Percentiles rank a stretch among this genome's conserved stretches.
Conservation (phyloP, 805 yeast genomes). For the Blastobotrys attinorum region DNA sequence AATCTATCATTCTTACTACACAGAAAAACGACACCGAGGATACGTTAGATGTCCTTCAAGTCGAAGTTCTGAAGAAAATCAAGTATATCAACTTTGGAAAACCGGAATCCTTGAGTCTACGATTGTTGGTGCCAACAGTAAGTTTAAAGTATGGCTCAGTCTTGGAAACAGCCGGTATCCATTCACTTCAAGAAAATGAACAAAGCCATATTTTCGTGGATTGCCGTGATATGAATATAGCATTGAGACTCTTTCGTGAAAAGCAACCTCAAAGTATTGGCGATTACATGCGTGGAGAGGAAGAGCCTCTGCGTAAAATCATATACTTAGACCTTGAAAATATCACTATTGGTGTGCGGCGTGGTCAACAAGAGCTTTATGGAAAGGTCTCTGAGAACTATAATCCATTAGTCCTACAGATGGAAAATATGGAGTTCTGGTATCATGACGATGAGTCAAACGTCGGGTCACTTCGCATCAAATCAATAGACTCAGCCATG, state of each 20-base stretch:
- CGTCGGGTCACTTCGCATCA: constrained; percentile 21
- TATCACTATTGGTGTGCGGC: constrained; percentile 19
- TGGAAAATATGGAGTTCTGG: constrained; percentile 31
- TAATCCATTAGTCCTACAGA: constrained; percentile 22
- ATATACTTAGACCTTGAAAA: constrained; percentile 16
- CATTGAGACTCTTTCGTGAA: constrained; percentile 11
- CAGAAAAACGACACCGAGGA: constrained; percentile 37
- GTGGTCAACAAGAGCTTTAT: constrained; percentile 7
- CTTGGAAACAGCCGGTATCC: constrained; percentile 3
- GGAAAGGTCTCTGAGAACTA: neutral
- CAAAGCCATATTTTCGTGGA: constrained; percentile 15
- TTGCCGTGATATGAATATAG: constrained; percentile 13
- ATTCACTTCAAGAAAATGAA: neutral
- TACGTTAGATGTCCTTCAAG: constrained; percentile 58
- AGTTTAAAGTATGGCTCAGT: constrained; percentile 33
- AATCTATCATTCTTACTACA: constrained; percentile 31
- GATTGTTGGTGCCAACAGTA: constrained; percentile 42
- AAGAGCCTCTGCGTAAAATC: constrained; percentile 8
- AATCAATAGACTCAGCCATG: constrained; percentile 26
- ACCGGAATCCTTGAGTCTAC: constrained; percentile 35
- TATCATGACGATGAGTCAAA: constrained; percentile 17
- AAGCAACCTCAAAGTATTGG: constrained; percentile 11
- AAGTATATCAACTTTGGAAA: constrained; percentile 26
- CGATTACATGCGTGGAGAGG: constrained; percentile 12
- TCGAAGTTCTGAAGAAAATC: constrained; percentile 41